Percentiles rank a stretch among this genome's conserved stretches.
Evolutionary conservation across 768 basidiomycete genomes (phyloP).

Genomic region (Saitozyma podzolica): DNA sequence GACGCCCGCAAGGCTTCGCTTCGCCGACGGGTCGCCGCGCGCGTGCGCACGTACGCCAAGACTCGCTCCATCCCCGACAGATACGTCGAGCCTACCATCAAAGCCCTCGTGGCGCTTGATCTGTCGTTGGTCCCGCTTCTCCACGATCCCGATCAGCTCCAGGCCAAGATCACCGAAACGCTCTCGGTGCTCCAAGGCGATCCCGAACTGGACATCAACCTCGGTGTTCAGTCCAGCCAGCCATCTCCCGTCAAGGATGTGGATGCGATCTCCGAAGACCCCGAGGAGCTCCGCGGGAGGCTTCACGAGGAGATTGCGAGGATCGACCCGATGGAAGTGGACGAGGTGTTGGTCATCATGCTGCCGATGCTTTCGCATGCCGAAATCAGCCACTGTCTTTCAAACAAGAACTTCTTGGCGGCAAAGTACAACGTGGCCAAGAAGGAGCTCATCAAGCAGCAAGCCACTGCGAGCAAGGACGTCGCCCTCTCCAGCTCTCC

Average conservation of each 20-base stretch:
- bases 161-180: slow-evolving; percentile 21
- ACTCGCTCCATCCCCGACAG: neutral
- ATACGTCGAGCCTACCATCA: slow-evolving; percentile 8
- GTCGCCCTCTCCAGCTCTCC: neutral
- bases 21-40: slow-evolving; percentile 7
- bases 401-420: slow-evolving; percentile 9
- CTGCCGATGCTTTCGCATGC: slow-evolving; percentile 7
- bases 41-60: slow-evolving; percentile 10
- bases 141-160: slow-evolving; percentile 18
- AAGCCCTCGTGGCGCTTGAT: slow-evolving; percentile 22
- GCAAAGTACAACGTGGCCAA: slow-evolving; percentile 22
- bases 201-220: slow-evolving; percentile 2
- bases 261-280: neutral
- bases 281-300: neutral
- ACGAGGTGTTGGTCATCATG: slow-evolving; percentile 19
- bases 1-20: slow-evolving; percentile 17
- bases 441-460: slow-evolving; percentile 5
- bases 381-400: slow-evolving; percentile 11
- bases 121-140: slow-evolving; percentile 26
- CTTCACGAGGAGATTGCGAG: slow-evolving; percentile 17
- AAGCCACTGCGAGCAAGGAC: neutral
- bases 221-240: slow-evolving; percentile 1
- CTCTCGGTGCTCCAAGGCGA: slow-evolving; percentile 11
- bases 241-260: neutral
- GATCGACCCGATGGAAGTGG: slow-evolving; percentile 28